A percentile compares a stretch with the other conserved stretches of the same genome.
phyloP scores from a whole-genome alignment of 257 asterid genomes.

The Solanum tarapatanum region DNA sequence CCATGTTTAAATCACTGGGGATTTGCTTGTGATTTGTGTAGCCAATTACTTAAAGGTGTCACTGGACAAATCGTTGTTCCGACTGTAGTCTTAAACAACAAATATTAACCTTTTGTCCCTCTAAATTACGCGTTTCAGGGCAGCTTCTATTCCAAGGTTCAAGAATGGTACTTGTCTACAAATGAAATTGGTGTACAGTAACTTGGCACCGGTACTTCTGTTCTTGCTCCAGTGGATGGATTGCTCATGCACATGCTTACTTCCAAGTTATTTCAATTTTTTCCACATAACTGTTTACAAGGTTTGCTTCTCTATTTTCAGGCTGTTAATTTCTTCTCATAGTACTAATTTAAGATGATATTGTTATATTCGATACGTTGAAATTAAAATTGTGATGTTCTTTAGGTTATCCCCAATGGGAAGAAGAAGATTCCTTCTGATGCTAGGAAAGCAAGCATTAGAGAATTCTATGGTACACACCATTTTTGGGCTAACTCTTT shows the following conservation, averaged over 20 bases:
- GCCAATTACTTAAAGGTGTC: neutral
- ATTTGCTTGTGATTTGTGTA: neutral
- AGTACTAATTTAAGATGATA: neutral
- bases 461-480: conserved; percentile 43
- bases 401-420: conserved; percentile 35
- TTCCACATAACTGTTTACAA: conserved; percentile 40
- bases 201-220: conserved; percentile 33
- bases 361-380: neutral
- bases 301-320: conserved; percentile 10
- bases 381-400: neutral
- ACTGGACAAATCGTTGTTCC: neutral
- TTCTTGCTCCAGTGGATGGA: conserved; percentile 46
- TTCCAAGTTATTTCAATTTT: conserved; percentile 37
- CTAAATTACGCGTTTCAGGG: conserved; percentile 23
- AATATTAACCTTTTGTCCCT: neutral
- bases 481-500: neutral
- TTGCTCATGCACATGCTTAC: conserved; percentile 37
- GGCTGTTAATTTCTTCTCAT: neutral
- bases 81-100: neutral
- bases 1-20: neutral
- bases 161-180: conserved; percentile 34
- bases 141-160: conserved; percentile 42
- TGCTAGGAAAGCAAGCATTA: conserved; percentile 46
- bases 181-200: conserved; percentile 47
- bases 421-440: conserved; percentile 24